Evolutionary conservation across 768 basidiomycete species (phyloP), one percentile per base, ranked within the genome.

Genomic region (Saitozyma sp.): DNA sequence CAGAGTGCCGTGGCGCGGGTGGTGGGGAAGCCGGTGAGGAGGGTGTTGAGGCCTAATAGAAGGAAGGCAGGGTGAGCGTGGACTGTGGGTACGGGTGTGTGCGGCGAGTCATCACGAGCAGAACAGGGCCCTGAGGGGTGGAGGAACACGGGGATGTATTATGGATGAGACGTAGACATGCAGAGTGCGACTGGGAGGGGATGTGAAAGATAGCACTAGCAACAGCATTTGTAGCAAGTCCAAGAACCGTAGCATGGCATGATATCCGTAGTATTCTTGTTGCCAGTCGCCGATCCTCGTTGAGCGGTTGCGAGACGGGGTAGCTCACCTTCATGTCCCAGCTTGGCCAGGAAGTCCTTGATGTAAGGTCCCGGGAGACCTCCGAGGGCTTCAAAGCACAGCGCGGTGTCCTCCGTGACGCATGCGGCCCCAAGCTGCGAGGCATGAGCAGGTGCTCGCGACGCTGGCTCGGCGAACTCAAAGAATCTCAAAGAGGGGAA

Each of bases 281-380:
- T 5, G 29, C 29, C 2, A 29, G 5, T 29, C 5, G 29, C 29
- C 29, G 29, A 29, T 29, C 29, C 29, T 29, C 29, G 29, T 29
- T 2, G 29, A 29, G 5, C 2, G 5, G 29, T 29, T 29, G 29
- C 2, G 29, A 29, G 29, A 29, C 29, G 29, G 29, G 29, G 29
- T 45, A 16, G 67, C 83, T 57, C 59, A 82, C 95, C 95, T 65
- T 91, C 87, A 76, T 92, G 91, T 2, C 95, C 95, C 6, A 97
- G 79, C 29, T 84, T 84, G 50, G 84, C 83, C 79, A 97, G 81
- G 79, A 99, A 99, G 66, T 91, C 83, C 73, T 99, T 99, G 83
- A 99, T 94, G 81, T 95, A 99, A 0, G 95, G 95, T 0, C 96
- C 96, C 1, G 96, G 96, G 4, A 99, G 85, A 0, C 92, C 95